Base-by-base conservation (phyloP, 192 early-diverging fungal genomes). In the Podochytrium sp. region DNA sequence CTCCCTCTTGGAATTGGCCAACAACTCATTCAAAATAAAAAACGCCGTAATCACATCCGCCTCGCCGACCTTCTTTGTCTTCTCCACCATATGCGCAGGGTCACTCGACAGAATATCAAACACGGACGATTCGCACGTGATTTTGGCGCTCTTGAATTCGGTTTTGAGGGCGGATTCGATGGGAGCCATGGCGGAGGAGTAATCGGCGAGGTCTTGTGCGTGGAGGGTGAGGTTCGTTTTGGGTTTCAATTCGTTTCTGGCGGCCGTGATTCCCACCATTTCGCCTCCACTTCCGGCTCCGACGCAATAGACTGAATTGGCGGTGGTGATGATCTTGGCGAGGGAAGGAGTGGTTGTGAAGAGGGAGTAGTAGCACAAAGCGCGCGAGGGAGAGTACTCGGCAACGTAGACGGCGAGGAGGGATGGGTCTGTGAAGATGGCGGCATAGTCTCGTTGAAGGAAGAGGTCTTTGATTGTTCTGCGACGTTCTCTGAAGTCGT, bases 11-110 rank as follows among this genome's bases (percentile, higher is more conserved):
- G 89, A 86, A 71, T 81, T 82, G 2, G 87, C 77, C 78, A 98
- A 92, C 20, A 98, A 78, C 73, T 98, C 96, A 75, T 97, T 97
- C 83, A 98, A 84, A 0, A 97, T 85, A 87, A 97, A 98, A 84
- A 95, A 90, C 38, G 91, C 88, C 1, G 95, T 97, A 25, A 95
- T 90, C 49, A 96, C 69, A 67, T 89, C 79, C 2, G 93, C 87
- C 27, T 79, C 63, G 2, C 81, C 72, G 3, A 96, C 25, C 4
- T 7, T 51, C 12, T n/a, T 20, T 1, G n/a, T 25, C 33, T 79
- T 52, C 3, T n/a, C 2, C 2, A 40, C 59, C 2, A 59, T 60
- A 27, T 49, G 35, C 0, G 5, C 52, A n/a, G 67, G 68, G 0
- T 70, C 38, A 7, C 68, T 25, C 14, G 47, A 49, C 20, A 82